Base-by-base conservation (phyloP, 2,329 filamentous ascomycete species). In the Trichoderma lentiforme region DNA sequence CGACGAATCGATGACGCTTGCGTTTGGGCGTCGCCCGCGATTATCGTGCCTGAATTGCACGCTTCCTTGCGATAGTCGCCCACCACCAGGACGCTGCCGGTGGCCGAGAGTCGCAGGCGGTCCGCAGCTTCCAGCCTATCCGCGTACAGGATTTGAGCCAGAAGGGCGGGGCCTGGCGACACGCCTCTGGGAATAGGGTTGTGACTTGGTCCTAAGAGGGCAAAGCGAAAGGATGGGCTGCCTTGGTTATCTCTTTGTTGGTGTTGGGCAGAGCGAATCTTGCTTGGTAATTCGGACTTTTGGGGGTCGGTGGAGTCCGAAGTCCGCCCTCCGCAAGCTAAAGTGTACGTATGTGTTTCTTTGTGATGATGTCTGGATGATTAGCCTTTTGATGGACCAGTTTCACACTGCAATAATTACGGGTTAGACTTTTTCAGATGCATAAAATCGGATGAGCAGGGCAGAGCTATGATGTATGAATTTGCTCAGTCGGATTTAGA, bases 251-350 rank as follows among this genome's bases (percentile, higher is more conserved):
- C 18, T 34, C 57, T 58, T 32, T 32, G 57, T 9, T 67, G 70
- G 65, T 71, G 62, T 43, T 60, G 15, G 14, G 51, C 36, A 66
- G 63, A 67, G 62, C 53, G 47, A 67, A 66, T 28, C 47, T 70
- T 26, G 67, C 67, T 61, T 61, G n/a, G 67, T 61, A 62, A 62
- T 62, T 56, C 67, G 67, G 68, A 21, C 68, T 71, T 72, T 62
- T 62, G 21, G 61, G 24, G 60, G 7, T 15, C 43, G 18, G n/a
- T 43, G 70, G 64, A 68, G 63, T 64, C 70, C 70, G 63, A 68
- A 72, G 57, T 72, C 70, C 70, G 70, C 63, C 63, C 65, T 72
- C 70, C 70, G 64, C 70, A 69, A 7, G 34, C 56, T 69, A 47
- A 58, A 21, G 26, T 21, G 57, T 39, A 39, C 36, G 36, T 39